Evolutionary conservation across 495 filamentous ascomycete species (phyloP).

Genomic region (Ramalina peruviana): DNA sequence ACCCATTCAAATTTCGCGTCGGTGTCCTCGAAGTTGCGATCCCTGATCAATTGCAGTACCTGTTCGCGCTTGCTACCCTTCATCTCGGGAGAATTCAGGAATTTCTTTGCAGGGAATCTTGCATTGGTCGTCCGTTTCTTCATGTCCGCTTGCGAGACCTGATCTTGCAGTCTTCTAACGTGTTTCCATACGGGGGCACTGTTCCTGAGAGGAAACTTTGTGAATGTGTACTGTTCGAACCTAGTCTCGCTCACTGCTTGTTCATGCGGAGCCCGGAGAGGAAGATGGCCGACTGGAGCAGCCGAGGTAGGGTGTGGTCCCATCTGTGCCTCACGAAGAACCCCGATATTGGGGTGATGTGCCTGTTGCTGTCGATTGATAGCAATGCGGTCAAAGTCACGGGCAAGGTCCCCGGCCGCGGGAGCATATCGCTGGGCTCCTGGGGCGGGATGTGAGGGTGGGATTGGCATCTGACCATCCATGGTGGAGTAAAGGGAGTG

Average conservation of each 20-base stretch:
- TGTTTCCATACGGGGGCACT: background rate
- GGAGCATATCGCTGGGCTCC: background rate
- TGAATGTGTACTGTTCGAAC: background rate
- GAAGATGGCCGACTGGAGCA: background rate
- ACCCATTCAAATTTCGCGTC: slow-evolving; percentile 9
- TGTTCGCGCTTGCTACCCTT: slow-evolving; percentile 9
- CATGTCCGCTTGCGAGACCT: slow-evolving; percentile 6
- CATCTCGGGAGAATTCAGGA: slow-evolving; percentile 5
- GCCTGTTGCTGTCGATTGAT: background rate
- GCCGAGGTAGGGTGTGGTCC: background rate
- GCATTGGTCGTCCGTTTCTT: slow-evolving; percentile 1
- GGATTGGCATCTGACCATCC: background rate
- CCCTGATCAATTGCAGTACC: slow-evolving; percentile 8
- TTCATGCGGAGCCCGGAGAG: background rate
- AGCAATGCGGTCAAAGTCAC: background rate
- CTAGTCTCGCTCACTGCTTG: background rate
- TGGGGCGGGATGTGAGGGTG: background rate
- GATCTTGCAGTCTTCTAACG: slow-evolving; percentile 3
- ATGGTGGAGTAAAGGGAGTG: background rate
- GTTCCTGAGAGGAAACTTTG: background rate
- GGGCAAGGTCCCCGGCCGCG: background rate
- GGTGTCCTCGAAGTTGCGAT: background rate
- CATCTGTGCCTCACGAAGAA: background rate
- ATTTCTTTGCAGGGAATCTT: background rate
- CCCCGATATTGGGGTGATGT: no score